phyloP scores from a whole-genome alignment of 768 basidiomycete species.

The Kwoniella dendrophila region DNA sequence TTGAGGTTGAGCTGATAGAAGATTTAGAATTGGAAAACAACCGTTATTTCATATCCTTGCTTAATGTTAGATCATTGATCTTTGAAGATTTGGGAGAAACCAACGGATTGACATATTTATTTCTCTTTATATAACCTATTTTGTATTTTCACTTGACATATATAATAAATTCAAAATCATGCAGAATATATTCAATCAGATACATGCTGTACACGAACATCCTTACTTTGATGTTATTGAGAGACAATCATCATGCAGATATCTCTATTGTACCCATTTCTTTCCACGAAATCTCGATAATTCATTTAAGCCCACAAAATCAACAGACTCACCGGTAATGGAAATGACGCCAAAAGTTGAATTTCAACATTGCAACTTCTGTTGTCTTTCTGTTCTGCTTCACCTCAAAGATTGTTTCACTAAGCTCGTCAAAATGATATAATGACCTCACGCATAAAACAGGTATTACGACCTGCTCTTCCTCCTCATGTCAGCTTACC shows the following conservation, averaged over 20 bases:
- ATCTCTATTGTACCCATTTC: too few species aligned
- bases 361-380: not conserved
- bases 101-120: conserved; percentile 50
- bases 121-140: not conserved
- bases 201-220: too few species aligned
- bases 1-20: conserved; percentile 15
- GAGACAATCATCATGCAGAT: too few species aligned
- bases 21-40: conserved; percentile 12
- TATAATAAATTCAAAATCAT: too few species aligned
- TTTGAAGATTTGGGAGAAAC: conserved; percentile 54
- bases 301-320: too few species aligned
- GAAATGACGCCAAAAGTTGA: too few species aligned
- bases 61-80: conserved; percentile 46
- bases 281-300: too few species aligned
- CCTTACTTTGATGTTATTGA: too few species aligned
- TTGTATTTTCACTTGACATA: too few species aligned
- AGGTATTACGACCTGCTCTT: conserved; percentile 10
- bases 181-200: too few species aligned
- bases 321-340: too few species aligned
- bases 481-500: conserved; percentile 3
- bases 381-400: not conserved
- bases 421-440: not conserved
- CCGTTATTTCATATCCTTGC: conserved; percentile 56
- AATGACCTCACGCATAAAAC: conserved; percentile 10
- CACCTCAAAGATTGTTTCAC: not conserved